Evolutionary conservation across 768 basidiomycete genomes (phyloP).

Genomic region (Tylopilus rubrobrunneus): DNA sequence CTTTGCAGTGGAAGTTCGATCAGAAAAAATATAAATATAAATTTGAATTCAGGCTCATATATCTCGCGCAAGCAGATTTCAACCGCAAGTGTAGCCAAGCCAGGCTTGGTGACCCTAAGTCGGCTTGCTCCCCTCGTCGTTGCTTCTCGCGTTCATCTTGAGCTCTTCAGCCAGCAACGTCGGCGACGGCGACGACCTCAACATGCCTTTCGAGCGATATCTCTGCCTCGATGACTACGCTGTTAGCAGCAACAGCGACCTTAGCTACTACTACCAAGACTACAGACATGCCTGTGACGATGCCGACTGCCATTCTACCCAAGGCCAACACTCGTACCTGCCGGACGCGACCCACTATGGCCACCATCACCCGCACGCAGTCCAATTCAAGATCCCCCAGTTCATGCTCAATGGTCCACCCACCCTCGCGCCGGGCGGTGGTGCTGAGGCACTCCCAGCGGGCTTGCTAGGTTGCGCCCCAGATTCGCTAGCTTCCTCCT

Average conservation of each 20-base stretch:
- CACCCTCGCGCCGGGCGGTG: constrained; percentile 64
- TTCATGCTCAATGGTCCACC: constrained; percentile 59
- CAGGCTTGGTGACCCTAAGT: background rate
- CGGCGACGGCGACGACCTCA: constrained; percentile 4
- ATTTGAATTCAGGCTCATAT: constrained; percentile 3
- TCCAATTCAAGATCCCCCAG: constrained; percentile 61
- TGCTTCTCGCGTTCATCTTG: no score
- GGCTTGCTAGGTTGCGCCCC: constrained; percentile 30
- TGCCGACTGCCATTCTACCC: constrained; percentile 8
- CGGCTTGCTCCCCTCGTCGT: background rate
- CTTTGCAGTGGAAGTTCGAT: constrained; percentile 2
- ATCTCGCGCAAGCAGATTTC: background rate
- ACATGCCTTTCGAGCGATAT: constrained; percentile 43
- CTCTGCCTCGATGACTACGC: constrained; percentile 25
- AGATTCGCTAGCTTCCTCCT: constrained; percentile 36
- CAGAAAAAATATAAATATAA: constrained; percentile 7
- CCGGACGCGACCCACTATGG: constrained; percentile 3
- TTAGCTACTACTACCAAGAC: constrained; percentile 14
- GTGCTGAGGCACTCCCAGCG: constrained; percentile 66
- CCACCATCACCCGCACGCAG: constrained; percentile 18
- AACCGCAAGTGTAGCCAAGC: background rate
- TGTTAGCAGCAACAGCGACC: background rate
- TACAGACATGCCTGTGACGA: constrained; percentile 8
- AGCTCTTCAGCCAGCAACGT: background rate
- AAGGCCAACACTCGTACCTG: background rate